phyloP scores from a whole-genome alignment of 148 eudicot species.

The Limonium bicolor region DNA sequence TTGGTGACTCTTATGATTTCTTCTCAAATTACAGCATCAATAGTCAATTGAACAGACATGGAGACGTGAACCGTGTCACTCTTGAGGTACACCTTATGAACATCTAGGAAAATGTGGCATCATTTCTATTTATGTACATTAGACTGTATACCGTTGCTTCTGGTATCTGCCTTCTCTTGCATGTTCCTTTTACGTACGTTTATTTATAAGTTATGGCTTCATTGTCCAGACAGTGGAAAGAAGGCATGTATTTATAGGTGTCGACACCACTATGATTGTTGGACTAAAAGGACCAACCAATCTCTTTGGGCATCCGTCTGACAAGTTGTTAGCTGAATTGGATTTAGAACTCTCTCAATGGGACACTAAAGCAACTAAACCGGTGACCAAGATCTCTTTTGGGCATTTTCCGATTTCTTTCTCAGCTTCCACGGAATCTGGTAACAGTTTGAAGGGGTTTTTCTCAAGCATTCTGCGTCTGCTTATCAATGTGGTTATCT shows the following conservation, averaged over 20 bases:
- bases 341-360: conserved; percentile 66
- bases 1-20: conserved; percentile 54
- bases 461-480: conserved; percentile 48
- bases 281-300: conserved; percentile 95
- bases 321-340: conserved; percentile 42
- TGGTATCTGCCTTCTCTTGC: no score
- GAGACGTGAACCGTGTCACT: conserved; percentile 61
- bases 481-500: conserved; percentile 92
- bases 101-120: no score
- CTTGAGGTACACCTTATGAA: no score
- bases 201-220: no score
- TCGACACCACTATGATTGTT: conserved; percentile 67
- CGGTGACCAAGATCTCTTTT: conserved; percentile 60
- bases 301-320: conserved; percentile 85
- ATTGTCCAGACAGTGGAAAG: conserved; percentile 65
- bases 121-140: no score
- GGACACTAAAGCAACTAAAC: conserved; percentile 35
- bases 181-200: no score
- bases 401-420: conserved; percentile 97
- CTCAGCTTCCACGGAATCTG: conserved; percentile 52
- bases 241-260: conserved; percentile 72
- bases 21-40: conserved; percentile 76
- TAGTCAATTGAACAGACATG: conserved; percentile 45
- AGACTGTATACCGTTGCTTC: no score
- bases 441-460: conserved; percentile 54